These are phyloP conservation scores for Tieghemostelium lacteum DNA, from an alignment of 78 protist species.

Conservation along the genomic window DNA sequence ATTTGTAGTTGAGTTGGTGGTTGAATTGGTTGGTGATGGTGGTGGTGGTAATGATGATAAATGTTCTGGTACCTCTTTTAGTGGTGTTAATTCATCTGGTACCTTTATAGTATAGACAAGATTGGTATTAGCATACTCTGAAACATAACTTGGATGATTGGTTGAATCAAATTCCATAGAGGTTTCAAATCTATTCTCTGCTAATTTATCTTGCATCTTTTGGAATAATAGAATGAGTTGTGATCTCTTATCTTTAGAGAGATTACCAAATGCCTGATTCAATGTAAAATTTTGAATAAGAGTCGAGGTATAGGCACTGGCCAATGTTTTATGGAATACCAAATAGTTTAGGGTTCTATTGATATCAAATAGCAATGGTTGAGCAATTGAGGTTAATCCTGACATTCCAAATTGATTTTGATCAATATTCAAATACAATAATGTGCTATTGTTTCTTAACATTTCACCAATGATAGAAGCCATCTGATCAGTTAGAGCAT, in stretches of 20 bases:
- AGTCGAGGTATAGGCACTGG: constrained; percentile 56
- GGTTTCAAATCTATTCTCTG: constrained; percentile 72
- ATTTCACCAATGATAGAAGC: constrained; percentile 60
- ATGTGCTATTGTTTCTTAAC: constrained; percentile 46
- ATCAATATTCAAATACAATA: constrained; percentile 42
- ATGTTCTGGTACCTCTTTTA: constrained; percentile 63
- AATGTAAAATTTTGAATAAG: constrained; percentile 50
- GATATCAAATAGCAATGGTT: constrained; percentile 66
- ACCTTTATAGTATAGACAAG: neutral
- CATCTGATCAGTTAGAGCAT: constrained; percentile 47
- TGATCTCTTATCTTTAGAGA: constrained; percentile 35
- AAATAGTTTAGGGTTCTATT: constrained; percentile 49
- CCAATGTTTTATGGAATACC: constrained; percentile 32
- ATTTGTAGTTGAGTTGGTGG: neutral
- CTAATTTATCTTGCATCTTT: constrained; percentile 77
- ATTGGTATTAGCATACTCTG: constrained; percentile 30
- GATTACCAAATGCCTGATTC: constrained; percentile 47
- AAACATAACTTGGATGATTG: constrained; percentile 24
- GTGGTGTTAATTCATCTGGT: constrained; percentile 2
- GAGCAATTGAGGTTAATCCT: constrained; percentile 59
- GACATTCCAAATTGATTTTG: constrained; percentile 62
- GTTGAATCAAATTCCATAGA: constrained; percentile 20
- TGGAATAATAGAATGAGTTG: constrained; percentile 41
- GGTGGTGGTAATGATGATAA: constrained; percentile 68
- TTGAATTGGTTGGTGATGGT: constrained; percentile 35